Base-by-base conservation (phyloP, 352 stramenopile species). In the Pythium diclinum region DNA sequence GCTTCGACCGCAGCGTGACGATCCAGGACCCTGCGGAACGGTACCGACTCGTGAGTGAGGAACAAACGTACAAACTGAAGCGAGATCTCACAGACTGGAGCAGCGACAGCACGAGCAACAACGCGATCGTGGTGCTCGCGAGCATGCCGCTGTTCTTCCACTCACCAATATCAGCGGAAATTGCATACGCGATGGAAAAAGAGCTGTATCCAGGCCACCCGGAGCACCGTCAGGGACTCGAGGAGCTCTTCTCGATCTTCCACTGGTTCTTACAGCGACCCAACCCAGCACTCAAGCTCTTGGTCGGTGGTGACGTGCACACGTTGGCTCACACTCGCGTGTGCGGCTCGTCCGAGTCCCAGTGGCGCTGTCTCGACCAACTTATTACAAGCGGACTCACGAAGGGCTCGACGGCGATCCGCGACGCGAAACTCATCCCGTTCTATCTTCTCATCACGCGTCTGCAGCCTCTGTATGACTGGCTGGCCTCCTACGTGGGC, bases 61-160 rank as follows among this genome's bases (percentile, higher is more conserved):
- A 46, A 10, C 79, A 89, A 19, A 71, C 64, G 14, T 9, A 61
- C 5, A 14, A 19, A 14, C 33, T 28, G 59, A 62, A 25, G 21
- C 79, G 0, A 19, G 57, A 53, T 25, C 58, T 71, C 10, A 32
- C 40, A 8, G 16, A 11, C 17, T 71, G 65, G 66, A 40, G 19
- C 16, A 33, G 65, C 61, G 44, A 14, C 19, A 11, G 57, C 16
- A 49, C 73, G 7, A 17, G 63, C 16, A n/a, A 68, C 7, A 76
- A 52, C 11, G 54, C 59, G 16, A 62, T 67, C 1, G 76, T 90
- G 14, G 73, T 90, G 54, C 67, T 90, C 30, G 53, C 81, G 1
- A 72, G 62, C 21, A 71, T 92, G 48, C 83, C 83, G 19, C 69
- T 92, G 1, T 90, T 90, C 56, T 92, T 90, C 49, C 83, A 92